A percentile compares a stretch with the other conserved stretches of the same genome.
phyloP scores from a whole-genome alignment of 768 basidiomycete genomes.

The Crucibulum laeve region DNA sequence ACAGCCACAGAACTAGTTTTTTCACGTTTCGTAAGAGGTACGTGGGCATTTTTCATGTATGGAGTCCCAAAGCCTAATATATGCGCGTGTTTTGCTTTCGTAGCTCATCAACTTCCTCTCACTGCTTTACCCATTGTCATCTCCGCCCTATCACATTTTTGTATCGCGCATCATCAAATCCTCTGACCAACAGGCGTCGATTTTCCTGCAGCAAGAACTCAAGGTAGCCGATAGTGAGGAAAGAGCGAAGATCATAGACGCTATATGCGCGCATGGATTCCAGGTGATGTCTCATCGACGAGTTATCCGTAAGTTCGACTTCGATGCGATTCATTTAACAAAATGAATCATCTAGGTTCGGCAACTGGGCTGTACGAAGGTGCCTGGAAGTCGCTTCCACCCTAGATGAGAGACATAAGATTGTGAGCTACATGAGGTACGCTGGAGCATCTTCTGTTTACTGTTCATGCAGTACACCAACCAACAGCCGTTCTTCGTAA shows the following conservation, averaged over 20 bases:
- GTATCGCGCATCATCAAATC: conserved; percentile 85
- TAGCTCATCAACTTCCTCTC: conserved; percentile 90
- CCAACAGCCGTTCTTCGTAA: neutral
- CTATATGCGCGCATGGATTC: conserved; percentile 77
- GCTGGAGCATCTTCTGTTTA: conserved; percentile 11
- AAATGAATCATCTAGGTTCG: conserved; percentile 71
- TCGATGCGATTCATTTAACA: too few species aligned
- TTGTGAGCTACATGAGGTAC: conserved; percentile 84
- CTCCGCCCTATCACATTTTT: conserved; percentile 79
- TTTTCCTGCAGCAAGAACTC: conserved; percentile 86
- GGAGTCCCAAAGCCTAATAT: conserved; percentile 12
- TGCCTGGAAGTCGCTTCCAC: conserved; percentile 79
- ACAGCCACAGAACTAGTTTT: conserved; percentile 18
- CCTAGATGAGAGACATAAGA: conserved; percentile 71
- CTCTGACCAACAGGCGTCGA: conserved; percentile 87
- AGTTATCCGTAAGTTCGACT: too few species aligned
- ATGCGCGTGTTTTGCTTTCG: conserved; percentile 8
- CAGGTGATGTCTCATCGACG: conserved; percentile 93
- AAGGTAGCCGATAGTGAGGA: conserved; percentile 80
- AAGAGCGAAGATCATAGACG: conserved; percentile 79
- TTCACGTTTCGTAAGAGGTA: conserved; percentile 46
- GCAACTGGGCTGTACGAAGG: conserved; percentile 88
- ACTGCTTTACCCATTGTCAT: conserved; percentile 78
- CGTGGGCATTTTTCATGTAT: conserved; percentile 15
- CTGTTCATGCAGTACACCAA: neutral